A percentile compares a stretch with the other conserved stretches of the same genome.
phyloP scores from a whole-genome alignment of 2,329 filamentous ascomycete genomes.

The Alternaria ethzedia region DNA sequence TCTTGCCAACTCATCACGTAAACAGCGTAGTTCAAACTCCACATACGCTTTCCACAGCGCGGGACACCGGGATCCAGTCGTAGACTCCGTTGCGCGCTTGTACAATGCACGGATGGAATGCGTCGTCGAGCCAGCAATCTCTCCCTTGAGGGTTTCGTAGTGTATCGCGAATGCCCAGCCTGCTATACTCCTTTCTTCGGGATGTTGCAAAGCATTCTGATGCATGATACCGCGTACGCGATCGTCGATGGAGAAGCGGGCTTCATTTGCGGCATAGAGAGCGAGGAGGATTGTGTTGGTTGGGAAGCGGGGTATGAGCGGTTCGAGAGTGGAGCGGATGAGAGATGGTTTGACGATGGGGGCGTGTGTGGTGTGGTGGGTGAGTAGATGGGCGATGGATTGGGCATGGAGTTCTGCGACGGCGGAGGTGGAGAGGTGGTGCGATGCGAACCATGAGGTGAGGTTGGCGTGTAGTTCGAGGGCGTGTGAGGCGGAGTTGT shows the following conservation, averaged over 20 bases:
- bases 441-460: conserved; percentile 28
- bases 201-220: conserved; percentile 43
- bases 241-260: conserved; percentile 74
- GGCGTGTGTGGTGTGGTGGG: conserved; percentile 66
- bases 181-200: conserved; percentile 49
- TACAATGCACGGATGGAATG: conserved; percentile 63
- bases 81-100: conserved; percentile 56
- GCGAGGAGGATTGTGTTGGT: conserved; percentile 77
- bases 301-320: conserved; percentile 71
- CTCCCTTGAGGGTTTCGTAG: conserved; percentile 57
- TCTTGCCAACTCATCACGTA: conserved; percentile 17
- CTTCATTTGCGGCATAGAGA: conserved; percentile 76
- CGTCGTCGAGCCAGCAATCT: conserved; percentile 53
- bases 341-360: conserved; percentile 72
- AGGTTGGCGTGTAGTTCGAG: conserved; percentile 47
- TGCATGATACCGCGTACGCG: conserved; percentile 72
- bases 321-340: conserved; percentile 66
- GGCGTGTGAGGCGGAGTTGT: conserved; percentile 42
- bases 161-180: conserved; percentile 63
- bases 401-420: conserved; percentile 73
- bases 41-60: conserved; percentile 43
- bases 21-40: conserved; percentile 36
- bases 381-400: conserved; percentile 69
- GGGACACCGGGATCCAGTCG: conserved; percentile 33
- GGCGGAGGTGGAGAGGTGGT: conserved; percentile 25